phyloP scores from a whole-genome alignment of 371 early-diverging fungal species.

The Mucor lusitanicus region DNA sequence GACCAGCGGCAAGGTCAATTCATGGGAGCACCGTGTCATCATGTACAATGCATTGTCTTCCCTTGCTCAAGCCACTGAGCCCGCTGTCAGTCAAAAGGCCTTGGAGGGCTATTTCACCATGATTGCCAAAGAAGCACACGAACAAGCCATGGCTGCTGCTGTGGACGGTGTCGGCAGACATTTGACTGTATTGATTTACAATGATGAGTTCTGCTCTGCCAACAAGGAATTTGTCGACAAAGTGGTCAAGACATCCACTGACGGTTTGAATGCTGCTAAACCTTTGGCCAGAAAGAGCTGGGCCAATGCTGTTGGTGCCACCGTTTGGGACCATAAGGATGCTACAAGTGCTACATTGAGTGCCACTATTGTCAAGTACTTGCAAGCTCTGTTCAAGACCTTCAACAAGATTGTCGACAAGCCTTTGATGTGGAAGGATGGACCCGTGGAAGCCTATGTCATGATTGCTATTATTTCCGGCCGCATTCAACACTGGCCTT shows the following conservation, averaged over 20 bases:
- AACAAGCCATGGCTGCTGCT: slow-evolving; percentile 64
- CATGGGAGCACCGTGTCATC: slow-evolving; percentile 67
- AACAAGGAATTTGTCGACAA: slow-evolving; percentile 41
- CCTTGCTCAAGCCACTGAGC: slow-evolving; percentile 50
- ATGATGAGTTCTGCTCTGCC: slow-evolving; percentile 46
- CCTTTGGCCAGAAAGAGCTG: slow-evolving; percentile 60
- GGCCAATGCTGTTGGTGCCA: slow-evolving; percentile 51
- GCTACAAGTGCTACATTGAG: slow-evolving; percentile 42
- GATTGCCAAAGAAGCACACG: slow-evolving; percentile 79
- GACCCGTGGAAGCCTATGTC: slow-evolving; percentile 77
- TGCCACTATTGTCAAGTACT: slow-evolving; percentile 37
- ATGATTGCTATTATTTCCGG: slow-evolving; percentile 56
- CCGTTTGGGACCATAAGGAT: slow-evolving; percentile 48
- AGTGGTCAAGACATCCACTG: slow-evolving; percentile 49
- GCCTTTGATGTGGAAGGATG: slow-evolving; percentile 66
- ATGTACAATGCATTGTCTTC: slow-evolving; percentile 59
- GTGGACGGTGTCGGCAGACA: slow-evolving; percentile 69
- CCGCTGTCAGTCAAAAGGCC: slow-evolving; percentile 62
- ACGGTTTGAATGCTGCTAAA: slow-evolving; percentile 63
- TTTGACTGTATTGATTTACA: slow-evolving; percentile 52
- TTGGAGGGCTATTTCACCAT: slow-evolving; percentile 65
- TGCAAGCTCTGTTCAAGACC: slow-evolving; percentile 56
- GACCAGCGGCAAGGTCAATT: slow-evolving; percentile 59
- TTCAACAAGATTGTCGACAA: slow-evolving; percentile 66
- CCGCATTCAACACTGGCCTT: slow-evolving; percentile 48